A percentile compares a stretch with the other conserved stretches of the same genome.
Conservation (phyloP, 2,329 filamentous ascomycete species). For the Trichoderma arundinaceum region DNA sequence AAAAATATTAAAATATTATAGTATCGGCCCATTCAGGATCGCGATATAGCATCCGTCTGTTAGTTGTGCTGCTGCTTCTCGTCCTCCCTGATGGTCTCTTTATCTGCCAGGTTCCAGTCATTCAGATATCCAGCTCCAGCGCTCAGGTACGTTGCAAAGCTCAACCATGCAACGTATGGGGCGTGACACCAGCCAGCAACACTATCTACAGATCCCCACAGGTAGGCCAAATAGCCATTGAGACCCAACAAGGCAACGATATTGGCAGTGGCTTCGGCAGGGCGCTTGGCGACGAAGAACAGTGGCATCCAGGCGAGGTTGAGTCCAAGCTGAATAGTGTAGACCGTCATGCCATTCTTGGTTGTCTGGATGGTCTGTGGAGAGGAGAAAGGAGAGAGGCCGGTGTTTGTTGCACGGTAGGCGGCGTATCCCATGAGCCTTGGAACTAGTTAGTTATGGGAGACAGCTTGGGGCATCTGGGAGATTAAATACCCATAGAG, state of each 20-base stretch:
- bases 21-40: not conserved
- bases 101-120: slow-evolving; percentile 63
- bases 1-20: no score
- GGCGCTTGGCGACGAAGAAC: slow-evolving; percentile 80
- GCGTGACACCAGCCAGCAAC: slow-evolving; percentile 74
- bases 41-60: not conserved
- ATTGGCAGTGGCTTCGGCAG: slow-evolving; percentile 75
- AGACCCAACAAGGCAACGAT: slow-evolving; percentile 74
- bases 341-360: slow-evolving; percentile 75
- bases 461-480: slow-evolving; percentile 23
- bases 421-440: slow-evolving; percentile 86
- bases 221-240: slow-evolving; percentile 74
- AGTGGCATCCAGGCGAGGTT: slow-evolving; percentile 92
- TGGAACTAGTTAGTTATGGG: not conserved
- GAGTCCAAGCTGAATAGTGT: slow-evolving; percentile 82
- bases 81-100: slow-evolving; percentile 36
- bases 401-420: slow-evolving; percentile 73
- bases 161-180: slow-evolving; percentile 85
- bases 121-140: slow-evolving; percentile 72
- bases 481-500: slow-evolving; percentile 60
- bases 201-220: slow-evolving; percentile 77
- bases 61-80: slow-evolving; percentile 32
- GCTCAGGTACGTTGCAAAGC: slow-evolving; percentile 86
- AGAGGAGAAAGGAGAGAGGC: slow-evolving; percentile 62
- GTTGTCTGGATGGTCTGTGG: slow-evolving; percentile 62